Evolutionary conservation across 1,139 yeast genomes (phyloP).

Genomic region (Kurtzmaniella quercitrusa): DNA sequence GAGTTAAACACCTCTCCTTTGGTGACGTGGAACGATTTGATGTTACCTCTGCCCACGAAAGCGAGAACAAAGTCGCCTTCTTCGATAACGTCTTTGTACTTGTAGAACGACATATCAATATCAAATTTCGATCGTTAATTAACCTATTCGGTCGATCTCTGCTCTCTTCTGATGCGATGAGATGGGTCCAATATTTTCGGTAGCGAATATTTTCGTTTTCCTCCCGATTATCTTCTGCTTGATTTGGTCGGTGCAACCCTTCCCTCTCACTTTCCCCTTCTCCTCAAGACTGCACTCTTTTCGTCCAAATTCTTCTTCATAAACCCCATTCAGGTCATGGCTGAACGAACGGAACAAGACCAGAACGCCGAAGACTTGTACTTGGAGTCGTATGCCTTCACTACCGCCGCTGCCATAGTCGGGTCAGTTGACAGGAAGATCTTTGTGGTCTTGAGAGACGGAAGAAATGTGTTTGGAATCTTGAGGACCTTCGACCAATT

Average conservation of each 20-base stretch:
- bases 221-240: no score
- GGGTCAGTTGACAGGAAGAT: conserved; percentile 91
- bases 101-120: conserved; percentile 37
- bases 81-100: conserved; percentile 56
- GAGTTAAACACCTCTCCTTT: conserved; percentile 67
- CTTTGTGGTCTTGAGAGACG: conserved; percentile 84
- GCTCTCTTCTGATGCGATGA: no score
- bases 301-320: conserved; percentile 1
- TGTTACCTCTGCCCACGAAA: conserved; percentile 74
- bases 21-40: conserved; percentile 68
- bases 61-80: conserved; percentile 86
- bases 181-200: not conserved
- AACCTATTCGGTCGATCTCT: no score
- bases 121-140: no score
- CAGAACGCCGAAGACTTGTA: conserved; percentile 49
- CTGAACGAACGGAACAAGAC: conserved; percentile 13
- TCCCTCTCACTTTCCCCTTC: no score
- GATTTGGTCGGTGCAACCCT: no score
- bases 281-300: conserved; percentile 3
- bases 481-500: conserved; percentile 94
- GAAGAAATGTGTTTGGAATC: conserved; percentile 83
- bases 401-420: conserved; percentile 94
- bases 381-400: conserved; percentile 75
- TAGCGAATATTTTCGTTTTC: no score
- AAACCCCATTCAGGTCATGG: not conserved